Conservation (phyloP, 2,329 filamentous ascomycete species). For the Pleomassaria siparia region DNA sequence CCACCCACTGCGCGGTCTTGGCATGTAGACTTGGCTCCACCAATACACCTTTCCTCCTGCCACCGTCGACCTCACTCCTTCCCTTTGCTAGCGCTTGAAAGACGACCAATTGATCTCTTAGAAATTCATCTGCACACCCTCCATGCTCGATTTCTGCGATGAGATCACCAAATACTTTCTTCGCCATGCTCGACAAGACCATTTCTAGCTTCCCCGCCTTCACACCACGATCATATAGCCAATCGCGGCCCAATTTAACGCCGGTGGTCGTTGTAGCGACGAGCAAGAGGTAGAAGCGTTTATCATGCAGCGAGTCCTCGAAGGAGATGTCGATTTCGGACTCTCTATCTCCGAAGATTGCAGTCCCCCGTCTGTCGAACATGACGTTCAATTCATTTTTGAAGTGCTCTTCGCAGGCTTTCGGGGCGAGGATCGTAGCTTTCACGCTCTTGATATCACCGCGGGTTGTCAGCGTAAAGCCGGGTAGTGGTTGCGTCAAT, state of each 20-base stretch:
- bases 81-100: constrained; percentile 59
- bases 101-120: constrained; percentile 62
- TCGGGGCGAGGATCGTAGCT: constrained; percentile 44
- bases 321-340: constrained; percentile 27
- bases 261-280: constrained; percentile 54
- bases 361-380: constrained; percentile 18
- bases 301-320: constrained; percentile 47
- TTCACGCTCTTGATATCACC: constrained; percentile 29
- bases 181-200: constrained; percentile 42
- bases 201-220: constrained; percentile 23
- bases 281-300: constrained; percentile 56
- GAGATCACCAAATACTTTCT: constrained; percentile 49
- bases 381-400: constrained; percentile 26
- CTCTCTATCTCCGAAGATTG: constrained; percentile 19
- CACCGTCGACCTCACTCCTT: constrained; percentile 37
- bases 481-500: constrained; percentile 33
- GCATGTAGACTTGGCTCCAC: constrained; percentile 48
- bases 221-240: constrained; percentile 45
- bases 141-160: constrained; percentile 48
- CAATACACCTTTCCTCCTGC: constrained; percentile 19
- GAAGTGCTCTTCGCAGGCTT: constrained; percentile 31
- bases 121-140: constrained; percentile 56
- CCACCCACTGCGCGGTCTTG: constrained; percentile 51
- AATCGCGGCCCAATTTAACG: constrained; percentile 55
- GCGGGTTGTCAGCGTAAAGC: constrained; percentile 39